Percentiles rank a stretch among this genome's conserved stretches.
Evolutionary conservation across 306 rosid genomes (phyloP).

Genomic region (Cucumis melo): DNA sequence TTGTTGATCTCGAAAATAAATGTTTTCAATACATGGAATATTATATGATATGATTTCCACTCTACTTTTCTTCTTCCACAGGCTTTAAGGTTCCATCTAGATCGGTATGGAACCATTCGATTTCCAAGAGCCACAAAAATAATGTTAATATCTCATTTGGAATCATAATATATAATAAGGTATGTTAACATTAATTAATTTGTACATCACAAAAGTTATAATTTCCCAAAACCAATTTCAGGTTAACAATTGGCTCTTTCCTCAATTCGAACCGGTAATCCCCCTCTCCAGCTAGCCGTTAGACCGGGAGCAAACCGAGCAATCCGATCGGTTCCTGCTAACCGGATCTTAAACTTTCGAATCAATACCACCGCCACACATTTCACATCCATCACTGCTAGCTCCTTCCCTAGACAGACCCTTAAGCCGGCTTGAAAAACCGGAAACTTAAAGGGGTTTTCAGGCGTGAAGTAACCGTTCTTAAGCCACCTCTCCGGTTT

Average conservation of each 20-base stretch:
- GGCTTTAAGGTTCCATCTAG: background rate
- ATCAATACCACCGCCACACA: slow-evolving; percentile 23
- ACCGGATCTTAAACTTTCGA: slow-evolving; percentile 33
- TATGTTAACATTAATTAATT: background rate
- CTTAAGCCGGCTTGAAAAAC: slow-evolving; percentile 77
- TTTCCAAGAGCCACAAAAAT: background rate
- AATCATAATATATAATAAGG: background rate
- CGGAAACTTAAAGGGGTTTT: slow-evolving; percentile 50
- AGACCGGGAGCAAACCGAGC: slow-evolving; percentile 56
- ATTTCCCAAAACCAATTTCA: background rate
- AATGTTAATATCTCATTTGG: background rate
- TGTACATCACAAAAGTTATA: background rate
- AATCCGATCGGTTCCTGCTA: background rate
- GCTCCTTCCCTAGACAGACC: slow-evolving; percentile 78
- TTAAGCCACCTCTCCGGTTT: slow-evolving; percentile 71
- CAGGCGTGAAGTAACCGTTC: slow-evolving; percentile 27
- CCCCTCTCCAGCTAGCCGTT: slow-evolving; percentile 56
- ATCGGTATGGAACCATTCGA: background rate
- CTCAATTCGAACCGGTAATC: slow-evolving; percentile 44
- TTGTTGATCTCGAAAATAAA: too few species aligned
- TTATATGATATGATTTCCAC: background rate
- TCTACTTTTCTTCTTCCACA: background rate
- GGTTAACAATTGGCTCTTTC: slow-evolving; percentile 12
- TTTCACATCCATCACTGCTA: slow-evolving; percentile 64
- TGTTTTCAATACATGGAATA: too few species aligned